Base-by-base conservation (phyloP, 805 yeast genomes). In the Candida takata region DNA sequence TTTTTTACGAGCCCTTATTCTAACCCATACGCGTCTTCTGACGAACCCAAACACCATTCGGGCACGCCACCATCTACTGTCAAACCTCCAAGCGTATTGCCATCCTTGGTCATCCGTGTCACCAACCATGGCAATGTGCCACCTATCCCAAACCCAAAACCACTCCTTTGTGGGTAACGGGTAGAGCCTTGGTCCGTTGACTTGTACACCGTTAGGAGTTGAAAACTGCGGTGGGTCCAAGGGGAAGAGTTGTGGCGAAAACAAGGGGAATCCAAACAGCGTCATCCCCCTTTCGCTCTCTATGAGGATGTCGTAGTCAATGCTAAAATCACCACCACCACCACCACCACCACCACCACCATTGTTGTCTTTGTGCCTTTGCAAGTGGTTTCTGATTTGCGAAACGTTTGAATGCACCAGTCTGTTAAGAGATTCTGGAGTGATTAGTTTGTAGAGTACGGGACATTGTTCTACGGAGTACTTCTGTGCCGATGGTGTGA, bases 81-180 rank as follows among this genome's bases (percentile, higher is more conserved):
- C 54, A 41, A 78, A 71, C 17, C 67, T 45, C 58, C 72, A 62
- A 38, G 82, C 67, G 50, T 84, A 84, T 23, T 69, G 54, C 95
- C 95, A 84, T n/a, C 95, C 95, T 49, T 79, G 83, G 48, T 82
- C 88, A 54, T 84, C 95, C 15, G 75, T 81, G 49, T 82, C 86
- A 27, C 61, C 58, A 28, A 39, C 36, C 90, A 84, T 79, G 40
- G 79, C 66, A 3, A 81, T 79, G 47, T 76, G 79, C 94, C 94
- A 84, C 36, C 67, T 62, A 11, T 65, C 65, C 86, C 87, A 80
- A 8, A 52, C 52, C 87, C 87, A 80, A 36, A 55, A 50, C 87
- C 86, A 80, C 29, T 65, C 57, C 16, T 71, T 61, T 43, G 74
- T 80, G 2, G 84, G 84, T 11, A 75, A 52, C 12, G 65, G 59